Evolutionary conservation across 2,329 filamentous ascomycete genomes (phyloP).

Genomic region (Fusarium duplospermum): DNA sequence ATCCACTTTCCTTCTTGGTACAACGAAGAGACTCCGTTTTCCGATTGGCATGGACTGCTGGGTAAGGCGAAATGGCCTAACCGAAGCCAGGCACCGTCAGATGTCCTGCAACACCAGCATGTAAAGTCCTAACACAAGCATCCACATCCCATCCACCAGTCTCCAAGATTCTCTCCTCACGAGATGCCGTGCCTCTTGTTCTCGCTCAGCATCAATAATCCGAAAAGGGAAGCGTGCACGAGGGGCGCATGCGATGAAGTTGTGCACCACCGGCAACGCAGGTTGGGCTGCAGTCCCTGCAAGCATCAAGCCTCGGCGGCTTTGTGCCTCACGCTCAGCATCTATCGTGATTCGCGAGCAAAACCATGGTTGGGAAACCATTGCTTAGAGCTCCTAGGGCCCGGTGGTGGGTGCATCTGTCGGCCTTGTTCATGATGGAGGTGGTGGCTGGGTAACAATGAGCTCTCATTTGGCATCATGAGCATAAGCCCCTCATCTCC

Average conservation of each 20-base stretch:
- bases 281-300: conserved; percentile 38
- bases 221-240: conserved; percentile 15
- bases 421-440: conserved; percentile 11
- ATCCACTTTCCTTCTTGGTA: conserved; percentile 5
- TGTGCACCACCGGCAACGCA: conserved; percentile 37
- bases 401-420: conserved; percentile 15
- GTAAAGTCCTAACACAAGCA: neutral
- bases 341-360: conserved; percentile 27
- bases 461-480: conserved; percentile 3
- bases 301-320: conserved; percentile 27
- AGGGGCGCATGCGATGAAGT: conserved; percentile 8
- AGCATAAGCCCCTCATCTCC: neutral
- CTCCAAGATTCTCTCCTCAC: neutral
- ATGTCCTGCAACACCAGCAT: conserved; percentile 1
- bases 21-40: conserved; percentile 1
- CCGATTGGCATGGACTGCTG: neutral
- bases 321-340: conserved; percentile 21
- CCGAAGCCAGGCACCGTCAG: conserved; percentile 7
- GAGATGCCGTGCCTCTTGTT: conserved; percentile 4
- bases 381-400: conserved; percentile 19
- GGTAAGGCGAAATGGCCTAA: conserved; percentile 7
- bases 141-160: neutral
- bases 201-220: conserved; percentile 2
- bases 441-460: conserved; percentile 23
- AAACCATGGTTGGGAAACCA: conserved; percentile 24